phyloP scores from a whole-genome alignment of 306 rosid genomes.

The Calophaca sinica region DNA sequence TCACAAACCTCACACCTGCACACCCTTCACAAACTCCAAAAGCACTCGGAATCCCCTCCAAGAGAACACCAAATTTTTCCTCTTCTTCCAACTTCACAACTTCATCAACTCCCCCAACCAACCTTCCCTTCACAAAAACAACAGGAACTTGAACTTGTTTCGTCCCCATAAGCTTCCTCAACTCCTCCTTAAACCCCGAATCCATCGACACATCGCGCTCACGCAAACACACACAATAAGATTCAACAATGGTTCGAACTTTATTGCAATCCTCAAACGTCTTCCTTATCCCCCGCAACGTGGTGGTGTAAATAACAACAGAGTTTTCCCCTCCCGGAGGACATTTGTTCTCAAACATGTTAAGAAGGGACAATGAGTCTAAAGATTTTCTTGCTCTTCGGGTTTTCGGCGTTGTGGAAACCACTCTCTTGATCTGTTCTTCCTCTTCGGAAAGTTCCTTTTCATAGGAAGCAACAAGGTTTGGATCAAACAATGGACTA shows the following conservation, averaged over 20 bases:
- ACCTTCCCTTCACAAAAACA: constrained; percentile 80
- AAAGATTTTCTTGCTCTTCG: constrained; percentile 42
- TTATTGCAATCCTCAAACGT: constrained; percentile 88
- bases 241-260: constrained; percentile 73
- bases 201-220: constrained; percentile 97
- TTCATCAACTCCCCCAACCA: constrained; percentile 80
- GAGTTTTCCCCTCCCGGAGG: constrained; percentile 78
- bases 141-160: constrained; percentile 78
- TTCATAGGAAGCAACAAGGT: constrained; percentile 74
- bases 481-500: constrained; percentile 87
- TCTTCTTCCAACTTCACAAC: constrained; percentile 88
- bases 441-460: constrained; percentile 69
- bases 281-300: constrained; percentile 88
- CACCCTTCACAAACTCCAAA: constrained; percentile 72
- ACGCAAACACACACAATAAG: constrained; percentile 54
- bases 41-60: constrained; percentile 71
- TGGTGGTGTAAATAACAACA: constrained; percentile 81
- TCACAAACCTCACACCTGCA: constrained; percentile 77
- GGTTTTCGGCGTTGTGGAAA: constrained; percentile 61
- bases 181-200: constrained; percentile 86
- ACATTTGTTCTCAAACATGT: constrained; percentile 60
- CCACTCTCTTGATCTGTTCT: constrained; percentile 87
- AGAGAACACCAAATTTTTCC: constrained; percentile 64
- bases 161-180: constrained; percentile 66
- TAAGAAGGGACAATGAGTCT: constrained; percentile 54